phyloP scores from a whole-genome alignment of 2,329 filamentous ascomycete genomes.

The Blastomyces emzantsi region DNA sequence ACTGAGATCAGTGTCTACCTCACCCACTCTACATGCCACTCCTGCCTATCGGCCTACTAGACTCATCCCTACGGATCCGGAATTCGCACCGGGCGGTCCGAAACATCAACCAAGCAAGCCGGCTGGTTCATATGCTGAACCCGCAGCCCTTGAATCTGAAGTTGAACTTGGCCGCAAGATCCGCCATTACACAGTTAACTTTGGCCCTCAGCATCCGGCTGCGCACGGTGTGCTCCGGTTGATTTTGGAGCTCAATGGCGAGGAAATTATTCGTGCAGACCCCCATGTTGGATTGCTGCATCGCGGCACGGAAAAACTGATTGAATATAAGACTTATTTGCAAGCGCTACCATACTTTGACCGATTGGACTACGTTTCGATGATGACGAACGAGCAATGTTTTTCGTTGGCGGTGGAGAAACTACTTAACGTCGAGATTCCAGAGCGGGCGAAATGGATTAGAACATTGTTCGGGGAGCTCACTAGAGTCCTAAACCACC shows the following conservation, averaged over 20 bases:
- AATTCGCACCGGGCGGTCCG: slow-evolving; percentile 38
- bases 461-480: slow-evolving; percentile 92
- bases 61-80: slow-evolving; percentile 50
- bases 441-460: slow-evolving; percentile 93
- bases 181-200: slow-evolving; percentile 98
- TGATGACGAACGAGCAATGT: slow-evolving; percentile 99
- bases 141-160: slow-evolving; percentile 39
- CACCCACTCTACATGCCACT: slow-evolving; percentile 46
- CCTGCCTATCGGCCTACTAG: slow-evolving; percentile 43
- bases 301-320: slow-evolving; percentile 97
- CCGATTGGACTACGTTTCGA: slow-evolving; percentile 96
- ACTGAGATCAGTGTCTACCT: slow-evolving; percentile 49
- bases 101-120: slow-evolving; percentile 29
- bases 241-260: slow-evolving; percentile 95
- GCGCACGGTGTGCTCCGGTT: slow-evolving; percentile 96
- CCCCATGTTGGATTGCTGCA: slow-evolving; percentile 95
- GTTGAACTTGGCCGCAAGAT: slow-evolving; percentile 62
- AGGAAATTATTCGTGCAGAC: slow-evolving; percentile 93
- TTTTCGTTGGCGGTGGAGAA: slow-evolving; percentile 96
- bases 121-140: slow-evolving; percentile 6
- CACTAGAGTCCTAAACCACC: slow-evolving; percentile 87
- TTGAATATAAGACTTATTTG: slow-evolving; percentile 99
- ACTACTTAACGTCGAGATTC: slow-evolving; percentile 92
- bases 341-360: slow-evolving; percentile 99
- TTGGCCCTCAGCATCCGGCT: slow-evolving; percentile 95